A percentile compares a stretch with the other conserved stretches of the same genome.
Evolutionary conservation across 441 rosid species (phyloP).

Genomic region (Brassica hybrid): DNA sequence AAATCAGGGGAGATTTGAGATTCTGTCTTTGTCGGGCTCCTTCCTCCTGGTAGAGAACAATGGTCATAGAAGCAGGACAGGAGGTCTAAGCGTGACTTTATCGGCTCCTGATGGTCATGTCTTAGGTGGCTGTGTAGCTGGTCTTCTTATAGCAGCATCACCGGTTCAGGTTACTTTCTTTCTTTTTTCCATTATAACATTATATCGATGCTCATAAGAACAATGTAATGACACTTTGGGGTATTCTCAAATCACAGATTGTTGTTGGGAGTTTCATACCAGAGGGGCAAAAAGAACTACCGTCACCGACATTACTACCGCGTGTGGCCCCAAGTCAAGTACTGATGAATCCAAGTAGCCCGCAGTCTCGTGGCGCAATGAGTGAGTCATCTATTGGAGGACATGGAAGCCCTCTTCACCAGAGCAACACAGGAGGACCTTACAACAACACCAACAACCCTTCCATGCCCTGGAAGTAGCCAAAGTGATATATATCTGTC

Average conservation of each 20-base stretch:
- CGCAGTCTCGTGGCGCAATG: constrained; percentile 68
- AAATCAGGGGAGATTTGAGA: constrained; percentile 66
- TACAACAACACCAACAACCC: constrained; percentile 26
- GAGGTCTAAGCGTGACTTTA: constrained; percentile 65
- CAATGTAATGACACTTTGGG: constrained; percentile 3
- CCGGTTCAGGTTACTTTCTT: constrained; percentile 62
- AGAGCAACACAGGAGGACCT: constrained; percentile 57
- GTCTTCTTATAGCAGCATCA: constrained; percentile 73
- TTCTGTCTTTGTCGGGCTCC: constrained; percentile 73
- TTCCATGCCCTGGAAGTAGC: constrained; percentile 37
- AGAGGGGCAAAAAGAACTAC: constrained; percentile 57
- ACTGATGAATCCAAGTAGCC: constrained; percentile 59
- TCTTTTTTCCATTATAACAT: not conserved
- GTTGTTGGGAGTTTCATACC: constrained; percentile 78
- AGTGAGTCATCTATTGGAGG: constrained; percentile 78
- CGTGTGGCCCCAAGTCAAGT: constrained; percentile 44
- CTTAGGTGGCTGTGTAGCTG: constrained; percentile 81
- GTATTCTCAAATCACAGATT: constrained; percentile 50
- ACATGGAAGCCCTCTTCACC: constrained; percentile 72
- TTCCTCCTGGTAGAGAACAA: constrained; percentile 56
- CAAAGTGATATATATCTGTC: constrained; percentile 9
- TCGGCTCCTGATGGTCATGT: constrained; percentile 70
- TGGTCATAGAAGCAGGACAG: constrained; percentile 64
- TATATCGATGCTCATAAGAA: not conserved
- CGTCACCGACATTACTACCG: constrained; percentile 34